phyloP scores from a whole-genome alignment of 257 asterid genomes.

The Pogostemon cablin region DNA sequence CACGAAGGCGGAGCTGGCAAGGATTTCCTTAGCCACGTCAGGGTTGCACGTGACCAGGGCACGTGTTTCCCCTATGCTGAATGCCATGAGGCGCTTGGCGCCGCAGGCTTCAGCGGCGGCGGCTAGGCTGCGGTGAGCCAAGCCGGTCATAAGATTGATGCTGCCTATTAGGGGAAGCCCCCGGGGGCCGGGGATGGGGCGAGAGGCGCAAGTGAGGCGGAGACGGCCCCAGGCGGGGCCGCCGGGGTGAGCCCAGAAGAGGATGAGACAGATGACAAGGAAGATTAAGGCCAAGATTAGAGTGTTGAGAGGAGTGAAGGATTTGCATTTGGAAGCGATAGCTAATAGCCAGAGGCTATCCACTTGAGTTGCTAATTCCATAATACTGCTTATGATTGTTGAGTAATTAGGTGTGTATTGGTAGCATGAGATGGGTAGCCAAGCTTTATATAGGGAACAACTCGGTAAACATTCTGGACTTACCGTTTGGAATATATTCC shows the following conservation, averaged over 20 bases:
- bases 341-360: constrained; percentile 68
- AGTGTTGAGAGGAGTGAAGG: constrained; percentile 43
- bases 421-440: no score
- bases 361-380: constrained; percentile 2
- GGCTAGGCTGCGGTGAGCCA: constrained; percentile 75
- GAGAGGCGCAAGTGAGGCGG: constrained; percentile 11
- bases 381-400: no score
- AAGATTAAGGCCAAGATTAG: constrained; percentile 35
- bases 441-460: no score
- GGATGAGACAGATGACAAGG: constrained; percentile 43
- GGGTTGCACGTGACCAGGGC: constrained; percentile 73
- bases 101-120: constrained; percentile 47
- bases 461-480: no score
- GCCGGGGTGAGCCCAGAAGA: constrained; percentile 82
- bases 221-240: constrained; percentile 85
- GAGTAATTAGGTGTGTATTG: no score
- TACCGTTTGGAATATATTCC: no score
- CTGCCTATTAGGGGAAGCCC: constrained; percentile 77
- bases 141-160: constrained; percentile 67
- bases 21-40: constrained; percentile 58
- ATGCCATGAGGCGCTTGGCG: constrained; percentile 76
- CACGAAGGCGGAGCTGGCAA: constrained; percentile 61
- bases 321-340: constrained; percentile 57
- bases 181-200: constrained; percentile 68
- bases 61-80: constrained; percentile 81